Evolutionary conservation across 1,284 basidiomycete genomes (phyloP).

Genomic region (Sutorius eximius): DNA sequence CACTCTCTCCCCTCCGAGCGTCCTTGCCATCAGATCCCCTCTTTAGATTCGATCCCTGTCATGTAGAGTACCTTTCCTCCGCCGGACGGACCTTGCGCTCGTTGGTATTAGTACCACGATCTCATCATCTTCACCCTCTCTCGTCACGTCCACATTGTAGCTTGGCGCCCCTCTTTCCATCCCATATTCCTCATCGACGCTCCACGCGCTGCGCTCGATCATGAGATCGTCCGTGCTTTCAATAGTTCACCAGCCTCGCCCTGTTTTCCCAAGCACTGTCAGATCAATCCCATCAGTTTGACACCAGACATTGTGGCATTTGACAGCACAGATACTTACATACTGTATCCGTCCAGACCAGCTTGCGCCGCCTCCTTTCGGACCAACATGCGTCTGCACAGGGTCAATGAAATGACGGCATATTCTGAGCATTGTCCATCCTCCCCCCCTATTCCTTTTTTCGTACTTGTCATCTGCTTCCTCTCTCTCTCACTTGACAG

Average conservation of each 20-base stretch:
- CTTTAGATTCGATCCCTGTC: not conserved
- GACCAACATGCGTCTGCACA: slow-evolving; percentile 13
- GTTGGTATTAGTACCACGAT: slow-evolving; percentile 1
- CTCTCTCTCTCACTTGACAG: slow-evolving; percentile 1
- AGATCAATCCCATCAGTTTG: slow-evolving; percentile 1
- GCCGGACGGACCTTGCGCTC: slow-evolving; percentile 18
- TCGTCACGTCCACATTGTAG: not conserved
- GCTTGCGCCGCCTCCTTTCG: slow-evolving; percentile 16
- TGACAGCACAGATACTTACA: not conserved
- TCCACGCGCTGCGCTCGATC: not conserved
- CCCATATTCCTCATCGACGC: not conserved
- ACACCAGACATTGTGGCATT: not conserved
- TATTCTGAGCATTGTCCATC: not conserved
- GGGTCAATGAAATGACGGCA: slow-evolving; percentile 14
- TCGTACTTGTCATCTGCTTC: not conserved
- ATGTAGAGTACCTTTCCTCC: slow-evolving; percentile 1
- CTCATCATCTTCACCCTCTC: not conserved
- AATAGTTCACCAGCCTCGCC: not conserved
- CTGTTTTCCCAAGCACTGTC: slow-evolving; percentile 4
- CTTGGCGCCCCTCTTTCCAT: not conserved
- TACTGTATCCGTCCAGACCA: not conserved
- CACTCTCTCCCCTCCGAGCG: not conserved
- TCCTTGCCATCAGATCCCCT: slow-evolving; percentile 8
- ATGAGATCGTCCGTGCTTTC: not conserved
- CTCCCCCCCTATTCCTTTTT: slow-evolving; percentile 17